Conservation (phyloP, 2,329 filamentous ascomycete species). For the Fusarium dimerum region DNA sequence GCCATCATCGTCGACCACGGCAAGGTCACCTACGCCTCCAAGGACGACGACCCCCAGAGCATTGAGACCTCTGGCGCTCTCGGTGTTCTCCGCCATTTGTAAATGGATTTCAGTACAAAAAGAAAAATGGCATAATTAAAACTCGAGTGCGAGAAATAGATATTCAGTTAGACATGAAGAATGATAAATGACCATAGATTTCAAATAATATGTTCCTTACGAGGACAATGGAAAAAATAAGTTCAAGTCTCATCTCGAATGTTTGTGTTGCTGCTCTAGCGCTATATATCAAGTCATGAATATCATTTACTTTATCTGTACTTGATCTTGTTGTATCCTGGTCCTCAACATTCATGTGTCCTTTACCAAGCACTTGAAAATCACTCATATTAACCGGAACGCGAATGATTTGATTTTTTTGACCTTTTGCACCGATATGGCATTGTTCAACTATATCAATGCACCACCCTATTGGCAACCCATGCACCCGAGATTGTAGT, state of each 20-base stretch:
- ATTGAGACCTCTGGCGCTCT: slow-evolving; percentile 54
- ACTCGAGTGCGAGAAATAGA: slow-evolving; percentile 3
- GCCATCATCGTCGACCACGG: slow-evolving; percentile 82
- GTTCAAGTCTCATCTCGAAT: not conserved
- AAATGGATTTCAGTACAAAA: slow-evolving; percentile 20
- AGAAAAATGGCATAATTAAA: slow-evolving; percentile 7
- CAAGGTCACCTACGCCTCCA: slow-evolving; percentile 79
- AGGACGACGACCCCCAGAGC: slow-evolving; percentile 56
- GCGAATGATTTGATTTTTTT: slow-evolving; percentile 18
- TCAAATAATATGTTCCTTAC: slow-evolving; percentile 8
- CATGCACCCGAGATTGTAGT: slow-evolving; percentile 45
- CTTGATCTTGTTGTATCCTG: not conserved
- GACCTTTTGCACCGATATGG: slow-evolving; percentile 39
- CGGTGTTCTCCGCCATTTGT: slow-evolving; percentile 55
- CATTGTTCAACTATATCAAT: slow-evolving; percentile 44
- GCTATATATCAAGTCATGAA: not conserved
- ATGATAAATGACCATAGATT: slow-evolving; percentile 24
- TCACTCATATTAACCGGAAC: slow-evolving; percentile 4
- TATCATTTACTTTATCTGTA: too few relatives aligned
- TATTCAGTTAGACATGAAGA: slow-evolving; percentile 8
- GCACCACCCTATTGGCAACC: slow-evolving; percentile 40
- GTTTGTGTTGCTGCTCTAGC: slow-evolving; percentile 5
- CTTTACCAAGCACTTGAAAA: slow-evolving; percentile 1
- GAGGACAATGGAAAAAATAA: slow-evolving; percentile 9
- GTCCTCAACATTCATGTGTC: not conserved